Evolutionary conservation across 2,329 filamentous ascomycete species (phyloP), one percentile per base, ranked within the genome.

Genomic region (Xylaria arbuscula): DNA sequence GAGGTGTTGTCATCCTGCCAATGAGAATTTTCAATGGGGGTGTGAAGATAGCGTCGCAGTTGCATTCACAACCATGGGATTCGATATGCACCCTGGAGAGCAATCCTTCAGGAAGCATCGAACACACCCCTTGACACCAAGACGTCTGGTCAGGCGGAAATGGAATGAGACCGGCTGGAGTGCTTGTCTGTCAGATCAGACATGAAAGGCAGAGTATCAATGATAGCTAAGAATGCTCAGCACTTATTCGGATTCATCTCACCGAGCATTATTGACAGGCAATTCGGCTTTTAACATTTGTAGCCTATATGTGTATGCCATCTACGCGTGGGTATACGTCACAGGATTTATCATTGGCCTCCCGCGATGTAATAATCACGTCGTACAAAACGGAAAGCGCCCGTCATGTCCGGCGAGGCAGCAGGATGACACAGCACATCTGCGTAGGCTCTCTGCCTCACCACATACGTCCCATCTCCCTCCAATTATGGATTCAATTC

Each of bases 71-170:
- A 6, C 47, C 53, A 53, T 54, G 57, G 66, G 66, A 68, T 66
- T 65, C 62, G 40, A 54, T 47, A 28, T 68, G 66, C 66, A 66
- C 57, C 28, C 58, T 53, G 50, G 42, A 58, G 51, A 40, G 28
- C 28, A 58, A 68, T 68, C 66, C 66, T 68, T 42, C n/a, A 62
- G 61, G 56, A 61, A 53, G 19, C 57, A 56, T 56, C 56, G 36
- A 58, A 24, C 38, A 28, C 40, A 4, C n/a, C 53, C 11, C 53
- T 22, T 54, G 32, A 40, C 53, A 62, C 38, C n/a, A 58, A 53
- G 51, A 48, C 13, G 40, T 51, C 22, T 24, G 24, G 15, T 19
- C n/a, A 61, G 42, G 51, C 51, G 34, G 17, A 61, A 28, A 61
- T 56, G 51, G 40, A 61, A 61, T 65, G 28, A 54, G 55, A n/a